phyloP scores from a whole-genome alignment of 208 protist genomes.

The Acanthamoeba quina region DNA sequence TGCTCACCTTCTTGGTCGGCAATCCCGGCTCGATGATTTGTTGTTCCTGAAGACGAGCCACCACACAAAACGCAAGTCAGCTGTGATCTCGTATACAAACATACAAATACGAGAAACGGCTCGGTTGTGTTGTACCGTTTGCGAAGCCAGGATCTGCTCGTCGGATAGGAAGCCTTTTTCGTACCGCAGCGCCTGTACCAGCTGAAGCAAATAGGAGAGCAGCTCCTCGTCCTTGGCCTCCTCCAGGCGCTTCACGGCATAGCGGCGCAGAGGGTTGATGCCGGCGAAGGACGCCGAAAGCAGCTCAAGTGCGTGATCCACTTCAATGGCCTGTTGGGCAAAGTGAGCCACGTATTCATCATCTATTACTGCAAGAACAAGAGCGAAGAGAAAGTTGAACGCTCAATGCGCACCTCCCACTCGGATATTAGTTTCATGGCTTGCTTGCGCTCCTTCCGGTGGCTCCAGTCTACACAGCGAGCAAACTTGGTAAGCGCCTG shows the following conservation, averaged over 20 bases:
- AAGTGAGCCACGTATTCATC: neutral
- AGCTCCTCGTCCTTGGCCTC: slow-evolving; percentile 82
- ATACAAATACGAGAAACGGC: too few relatives aligned
- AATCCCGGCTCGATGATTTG: neutral
- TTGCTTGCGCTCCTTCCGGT: slow-evolving; percentile 87
- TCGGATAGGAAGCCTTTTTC: slow-evolving; percentile 53
- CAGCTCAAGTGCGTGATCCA: slow-evolving; percentile 81
- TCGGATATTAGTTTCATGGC: slow-evolving; percentile 90
- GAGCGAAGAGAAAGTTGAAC: neutral
- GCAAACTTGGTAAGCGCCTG: slow-evolving; percentile 94
- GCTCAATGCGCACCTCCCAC: slow-evolving; percentile 36
- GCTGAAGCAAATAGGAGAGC: slow-evolving; percentile 84
- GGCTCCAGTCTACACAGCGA: slow-evolving; percentile 94
- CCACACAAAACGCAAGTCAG: neutral
- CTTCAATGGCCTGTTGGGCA: slow-evolving; percentile 73
- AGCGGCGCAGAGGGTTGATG: slow-evolving; percentile 79
- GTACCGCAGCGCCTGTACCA: slow-evolving; percentile 77
- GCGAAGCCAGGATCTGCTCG: slow-evolving; percentile 73
- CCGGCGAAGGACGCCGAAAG: slow-evolving; percentile 76
- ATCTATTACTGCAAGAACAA: too few relatives aligned
- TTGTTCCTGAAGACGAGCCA: neutral
- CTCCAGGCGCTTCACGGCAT: slow-evolving; percentile 80
- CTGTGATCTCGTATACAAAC: too few relatives aligned
- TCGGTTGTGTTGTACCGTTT: slow-evolving; percentile 45
- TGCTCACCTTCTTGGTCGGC: neutral